These are phyloP conservation scores for Sherardia arvensis DNA, from an alignment of 257 asterid species.

Conservation along the genomic window DNA sequence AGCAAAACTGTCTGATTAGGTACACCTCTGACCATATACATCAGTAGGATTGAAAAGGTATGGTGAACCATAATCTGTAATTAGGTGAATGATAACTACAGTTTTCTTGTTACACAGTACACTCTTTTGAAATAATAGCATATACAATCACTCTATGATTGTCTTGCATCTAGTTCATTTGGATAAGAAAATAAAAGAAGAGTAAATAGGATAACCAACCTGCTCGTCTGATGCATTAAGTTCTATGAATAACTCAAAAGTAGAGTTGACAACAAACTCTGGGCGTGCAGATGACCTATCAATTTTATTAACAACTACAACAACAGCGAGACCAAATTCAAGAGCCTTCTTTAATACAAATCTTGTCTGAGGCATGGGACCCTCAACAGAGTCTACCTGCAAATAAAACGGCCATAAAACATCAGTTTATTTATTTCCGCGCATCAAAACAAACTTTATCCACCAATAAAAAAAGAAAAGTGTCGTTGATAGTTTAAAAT, in stretches of 20 bases:
- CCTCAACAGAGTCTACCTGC: slow-evolving; percentile 99
- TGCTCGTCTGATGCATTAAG: slow-evolving; percentile 95
- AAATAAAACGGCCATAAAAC: slow-evolving; percentile 13
- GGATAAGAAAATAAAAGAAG: background rate
- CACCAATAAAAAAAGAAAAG: background rate
- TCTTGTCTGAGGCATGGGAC: slow-evolving; percentile 99
- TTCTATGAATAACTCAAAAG: slow-evolving; percentile 92
- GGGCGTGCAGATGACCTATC: slow-evolving; percentile 98
- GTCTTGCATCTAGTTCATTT: background rate
- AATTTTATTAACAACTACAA: slow-evolving; percentile 92
- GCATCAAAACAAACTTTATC: background rate
- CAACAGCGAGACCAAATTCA: slow-evolving; percentile 94
- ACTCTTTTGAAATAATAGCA: background rate
- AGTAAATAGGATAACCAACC: slow-evolving; percentile 32
- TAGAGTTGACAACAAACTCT: slow-evolving; percentile 81
- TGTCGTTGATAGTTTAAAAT: background rate
- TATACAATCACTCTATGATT: background rate
- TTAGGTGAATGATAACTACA: background rate
- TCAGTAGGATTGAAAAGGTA: background rate
- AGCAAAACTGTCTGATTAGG: background rate
- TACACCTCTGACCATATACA: background rate
- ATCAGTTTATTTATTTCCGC: slow-evolving; percentile 14
- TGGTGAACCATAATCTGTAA: background rate
- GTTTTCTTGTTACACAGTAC: background rate
- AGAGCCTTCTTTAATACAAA: slow-evolving; percentile 98